Evolutionary conservation across 2,329 filamentous ascomycete species (phyloP).

Genomic region (Ceratocystis huliohia): DNA sequence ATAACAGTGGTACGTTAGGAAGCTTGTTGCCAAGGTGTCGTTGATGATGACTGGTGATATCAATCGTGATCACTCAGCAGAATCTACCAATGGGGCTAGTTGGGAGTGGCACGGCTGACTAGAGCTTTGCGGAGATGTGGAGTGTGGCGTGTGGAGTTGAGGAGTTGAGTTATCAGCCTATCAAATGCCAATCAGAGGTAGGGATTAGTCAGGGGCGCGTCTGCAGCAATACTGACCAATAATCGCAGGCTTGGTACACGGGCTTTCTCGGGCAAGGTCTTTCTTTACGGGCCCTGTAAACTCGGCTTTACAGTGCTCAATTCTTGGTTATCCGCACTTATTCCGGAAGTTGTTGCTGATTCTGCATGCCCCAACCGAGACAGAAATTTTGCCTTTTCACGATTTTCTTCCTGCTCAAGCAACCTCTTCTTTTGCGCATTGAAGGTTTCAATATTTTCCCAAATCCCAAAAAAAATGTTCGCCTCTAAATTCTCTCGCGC

Average conservation of each 20-base stretch:
- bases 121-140: slow-evolving; percentile 2
- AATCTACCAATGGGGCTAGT: slow-evolving; percentile 12
- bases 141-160: slow-evolving; percentile 11
- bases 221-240: slow-evolving; percentile 17
- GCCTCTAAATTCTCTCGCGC: slow-evolving; percentile 34
- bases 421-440: neutral
- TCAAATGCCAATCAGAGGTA: slow-evolving; percentile 17
- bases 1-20: neutral
- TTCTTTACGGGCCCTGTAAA: neutral
- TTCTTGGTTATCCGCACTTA: slow-evolving; percentile 7
- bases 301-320: neutral
- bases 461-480: slow-evolving; percentile 31
- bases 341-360: slow-evolving; percentile 11
- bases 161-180: slow-evolving; percentile 4
- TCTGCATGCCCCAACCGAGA: slow-evolving; percentile 16
- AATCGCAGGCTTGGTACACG: slow-evolving; percentile 5
- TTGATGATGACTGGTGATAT: neutral
- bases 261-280: slow-evolving; percentile 18
- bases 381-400: slow-evolving; percentile 12
- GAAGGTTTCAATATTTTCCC: neutral
- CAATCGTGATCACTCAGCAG: neutral
- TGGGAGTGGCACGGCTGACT: slow-evolving; percentile 8
- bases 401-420: neutral
- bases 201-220: slow-evolving; percentile 17
- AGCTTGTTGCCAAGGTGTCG: neutral